phyloP scores from a whole-genome alignment of 306 rosid genomes.

The Prunus dulcis region DNA sequence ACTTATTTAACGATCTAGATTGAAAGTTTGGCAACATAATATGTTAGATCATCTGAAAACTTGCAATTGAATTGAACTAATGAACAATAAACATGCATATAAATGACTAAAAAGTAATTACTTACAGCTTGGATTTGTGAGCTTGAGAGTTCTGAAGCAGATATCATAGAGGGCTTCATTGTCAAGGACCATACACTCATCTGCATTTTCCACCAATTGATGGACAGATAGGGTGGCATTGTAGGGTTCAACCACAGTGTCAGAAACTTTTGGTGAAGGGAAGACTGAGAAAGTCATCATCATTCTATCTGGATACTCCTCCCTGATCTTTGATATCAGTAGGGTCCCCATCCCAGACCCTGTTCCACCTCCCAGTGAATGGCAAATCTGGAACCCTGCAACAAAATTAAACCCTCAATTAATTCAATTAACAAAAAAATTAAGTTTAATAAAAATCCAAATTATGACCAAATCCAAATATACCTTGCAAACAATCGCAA shows the following conservation, averaged over 20 bases:
- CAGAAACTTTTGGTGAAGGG: conserved; percentile 83
- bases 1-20: background rate
- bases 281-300: conserved; percentile 92
- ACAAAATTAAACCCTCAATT: background rate
- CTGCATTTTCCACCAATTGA: conserved; percentile 84
- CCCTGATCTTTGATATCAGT: conserved; percentile 88
- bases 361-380: conserved; percentile 93
- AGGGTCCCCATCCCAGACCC: conserved; percentile 95
- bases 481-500: conserved; percentile 92
- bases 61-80: background rate
- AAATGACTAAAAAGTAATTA: background rate
- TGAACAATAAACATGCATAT: background rate
- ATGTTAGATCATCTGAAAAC: background rate
- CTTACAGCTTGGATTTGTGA: conserved; percentile 90
- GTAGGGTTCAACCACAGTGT: conserved; percentile 92
- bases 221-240: conserved; percentile 89
- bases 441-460: background rate
- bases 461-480: background rate
- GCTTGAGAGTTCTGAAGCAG: conserved; percentile 89
- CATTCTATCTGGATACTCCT: conserved; percentile 92
- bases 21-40: background rate
- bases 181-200: conserved; percentile 89
- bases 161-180: conserved; percentile 90
- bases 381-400: conserved; percentile 86
- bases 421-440: background rate